Evolutionary conservation across 805 yeast species (phyloP), one percentile per base, ranked within the genome.

Genomic region (Lipomyces lipofer): DNA sequence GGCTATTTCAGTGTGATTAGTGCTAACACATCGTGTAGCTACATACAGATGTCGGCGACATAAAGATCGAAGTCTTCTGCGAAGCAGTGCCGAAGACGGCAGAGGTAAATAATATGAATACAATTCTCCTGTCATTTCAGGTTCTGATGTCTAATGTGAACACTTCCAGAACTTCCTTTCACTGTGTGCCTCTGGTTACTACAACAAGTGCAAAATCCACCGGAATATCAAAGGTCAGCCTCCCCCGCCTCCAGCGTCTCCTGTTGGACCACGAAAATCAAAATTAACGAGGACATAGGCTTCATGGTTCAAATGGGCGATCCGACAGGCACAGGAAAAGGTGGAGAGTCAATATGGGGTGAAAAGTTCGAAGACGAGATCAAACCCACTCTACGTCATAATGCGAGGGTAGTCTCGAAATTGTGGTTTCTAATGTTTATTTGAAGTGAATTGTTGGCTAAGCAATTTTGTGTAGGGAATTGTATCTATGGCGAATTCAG

Each of bases 401-500:
- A 47, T 21, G 51, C 50, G 21, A 30, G 64, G 48, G 65, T 62
- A 52, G 21, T 25, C 9, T 22, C 25, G 7, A 19, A 9, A 19
- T 21, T 29, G 19, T 30, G 7, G 19, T 29, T 19, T 9, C n/a
- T n/a, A n/a, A n/a, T 25, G 17, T 15, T 39, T n/a, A 5, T 25
- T 3, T 2, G 12, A 24, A 13, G 17, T 25, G 25, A 19, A 19
- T 29, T 2, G 5, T 15, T 10, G n/a, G n/a, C n/a, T 25, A 21
- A 15, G 30, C n/a, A 17, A 29, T 19, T 17, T 4, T 15, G 15
- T 10, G 15, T 30, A 69, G 72, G 70, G 70, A 9, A 52, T 63
- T 1, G 54, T 78, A 58, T 75, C 80, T 33, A 78, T 78, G 82
- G 82, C 82, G 58, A 78, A 78, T 60, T 75, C 79, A 39, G 81